phyloP scores from a whole-genome alignment of 192 early-diverging fungal genomes.

The Pilobolus umbonatus region DNA sequence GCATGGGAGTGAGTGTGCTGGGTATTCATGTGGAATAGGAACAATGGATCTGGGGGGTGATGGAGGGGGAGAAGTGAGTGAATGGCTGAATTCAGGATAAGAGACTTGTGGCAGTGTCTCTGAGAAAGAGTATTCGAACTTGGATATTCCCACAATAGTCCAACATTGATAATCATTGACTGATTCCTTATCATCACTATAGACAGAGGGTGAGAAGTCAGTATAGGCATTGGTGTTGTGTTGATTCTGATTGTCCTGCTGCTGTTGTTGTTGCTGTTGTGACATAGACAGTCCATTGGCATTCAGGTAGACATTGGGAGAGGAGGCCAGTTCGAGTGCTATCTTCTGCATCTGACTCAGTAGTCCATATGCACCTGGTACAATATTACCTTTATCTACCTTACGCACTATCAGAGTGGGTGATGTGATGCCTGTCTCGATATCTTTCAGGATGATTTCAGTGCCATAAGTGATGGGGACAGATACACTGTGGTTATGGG shows the following conservation, averaged over 20 bases:
- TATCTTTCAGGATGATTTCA: constrained; percentile 65
- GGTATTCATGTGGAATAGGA: constrained; percentile 23
- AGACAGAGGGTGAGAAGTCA: neutral
- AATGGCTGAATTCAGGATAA: neutral
- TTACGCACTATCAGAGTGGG: constrained; percentile 72
- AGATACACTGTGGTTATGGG: constrained; percentile 3
- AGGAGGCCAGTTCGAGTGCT: constrained; percentile 49
- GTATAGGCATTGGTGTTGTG: constrained; percentile 15
- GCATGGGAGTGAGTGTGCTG: too few species aligned
- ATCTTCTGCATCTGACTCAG: constrained; percentile 87
- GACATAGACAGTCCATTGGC: constrained; percentile 32
- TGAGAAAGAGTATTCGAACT: constrained; percentile 33
- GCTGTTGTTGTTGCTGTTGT: neutral
- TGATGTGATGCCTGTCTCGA: constrained; percentile 55
- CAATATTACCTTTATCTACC: constrained; percentile 70
- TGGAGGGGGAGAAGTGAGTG: constrained; percentile 27
- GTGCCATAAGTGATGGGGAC: constrained; percentile 67
- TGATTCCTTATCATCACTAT: constrained; percentile 22
- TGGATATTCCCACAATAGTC: constrained; percentile 79
- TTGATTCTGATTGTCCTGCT: neutral
- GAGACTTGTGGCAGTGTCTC: neutral
- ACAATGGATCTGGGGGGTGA: constrained; percentile 27
- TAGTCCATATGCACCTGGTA: constrained; percentile 56
- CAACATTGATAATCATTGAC: constrained; percentile 78
- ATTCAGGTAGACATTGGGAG: constrained; percentile 38